Evolutionary conservation across 306 rosid genomes (phyloP).

Genomic region (Fragaria nilgerrensis): DNA sequence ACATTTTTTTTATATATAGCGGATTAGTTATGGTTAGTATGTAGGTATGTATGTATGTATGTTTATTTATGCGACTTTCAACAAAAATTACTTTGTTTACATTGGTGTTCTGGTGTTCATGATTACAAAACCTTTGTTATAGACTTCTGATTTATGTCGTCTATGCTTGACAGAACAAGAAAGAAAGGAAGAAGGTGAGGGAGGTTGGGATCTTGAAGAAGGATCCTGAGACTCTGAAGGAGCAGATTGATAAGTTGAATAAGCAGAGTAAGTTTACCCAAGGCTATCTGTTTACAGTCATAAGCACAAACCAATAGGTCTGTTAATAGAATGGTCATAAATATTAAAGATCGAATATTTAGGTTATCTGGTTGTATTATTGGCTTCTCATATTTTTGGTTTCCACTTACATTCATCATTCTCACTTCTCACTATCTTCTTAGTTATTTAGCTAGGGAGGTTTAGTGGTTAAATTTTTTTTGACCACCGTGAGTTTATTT

Average conservation of each 20-base stretch:
- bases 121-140: background rate
- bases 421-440: background rate
- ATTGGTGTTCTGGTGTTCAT: background rate
- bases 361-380: background rate
- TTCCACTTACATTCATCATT: background rate
- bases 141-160: constrained; percentile 12
- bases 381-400: background rate
- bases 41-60: background rate
- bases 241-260: constrained; percentile 94
- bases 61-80: background rate
- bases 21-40: background rate
- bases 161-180: constrained; percentile 64
- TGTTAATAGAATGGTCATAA: background rate
- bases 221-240: constrained; percentile 79
- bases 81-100: background rate
- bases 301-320: background rate
- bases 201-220: constrained; percentile 99
- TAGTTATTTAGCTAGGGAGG: background rate
- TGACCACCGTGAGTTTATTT: background rate
- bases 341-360: background rate
- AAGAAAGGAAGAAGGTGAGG: constrained; percentile 97
- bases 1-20: background rate
- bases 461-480: background rate
- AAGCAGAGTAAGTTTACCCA: constrained; percentile 70
- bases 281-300: background rate